Base-by-base conservation (phyloP, 1,139 yeast species). In the Saccharomycopsis hybrid region DNA sequence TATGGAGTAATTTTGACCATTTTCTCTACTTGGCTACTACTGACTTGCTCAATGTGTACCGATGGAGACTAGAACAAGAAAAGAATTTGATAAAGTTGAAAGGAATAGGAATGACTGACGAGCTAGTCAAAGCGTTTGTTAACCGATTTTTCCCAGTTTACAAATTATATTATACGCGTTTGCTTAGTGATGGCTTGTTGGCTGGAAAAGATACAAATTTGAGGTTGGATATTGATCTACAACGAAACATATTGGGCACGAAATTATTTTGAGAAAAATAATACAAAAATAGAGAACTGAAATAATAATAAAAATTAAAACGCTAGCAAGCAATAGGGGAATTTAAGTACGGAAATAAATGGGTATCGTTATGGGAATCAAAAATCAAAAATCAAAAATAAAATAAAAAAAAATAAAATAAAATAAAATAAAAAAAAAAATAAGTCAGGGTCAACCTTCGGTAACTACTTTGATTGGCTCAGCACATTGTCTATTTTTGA, bases 141-240 rank as follows among this genome's bases (percentile, higher is more conserved):
- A 80, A 84, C 55, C 75, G 96, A 54, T 92, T 92, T 64, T 84
- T 86, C 88, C 95, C 96, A 0, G 77, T 85, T 32, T 92, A 92
- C 60, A 76, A 78, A 55, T 60, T 90, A 28, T 92, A 85, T 62
- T 82, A 79, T 59, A 68, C 70, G 7, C 64, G 68, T 1, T 66
- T 84, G 48, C 57, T 61, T 0, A 56, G 62, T 3, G 56, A 61
- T 1, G 67, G 67, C 5, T 55, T 56, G 41, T 41, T 43, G n/a
- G 39, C 48, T 13, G 41, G 53, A 46, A 32, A 54, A 30, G 58
- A 58, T 0, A 56, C 55, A 11, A 62, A 66, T 49, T 57, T 69
- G 42, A 63, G 60, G 40, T 48, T 73, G 28, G 57, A 56, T 5
- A 65, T 71, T 43, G 69, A 65, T 54, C 45, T 58, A 3, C 51